phyloP scores from a whole-genome alignment of 1,284 basidiomycete genomes.

The Heterobasidion occidentale region DNA sequence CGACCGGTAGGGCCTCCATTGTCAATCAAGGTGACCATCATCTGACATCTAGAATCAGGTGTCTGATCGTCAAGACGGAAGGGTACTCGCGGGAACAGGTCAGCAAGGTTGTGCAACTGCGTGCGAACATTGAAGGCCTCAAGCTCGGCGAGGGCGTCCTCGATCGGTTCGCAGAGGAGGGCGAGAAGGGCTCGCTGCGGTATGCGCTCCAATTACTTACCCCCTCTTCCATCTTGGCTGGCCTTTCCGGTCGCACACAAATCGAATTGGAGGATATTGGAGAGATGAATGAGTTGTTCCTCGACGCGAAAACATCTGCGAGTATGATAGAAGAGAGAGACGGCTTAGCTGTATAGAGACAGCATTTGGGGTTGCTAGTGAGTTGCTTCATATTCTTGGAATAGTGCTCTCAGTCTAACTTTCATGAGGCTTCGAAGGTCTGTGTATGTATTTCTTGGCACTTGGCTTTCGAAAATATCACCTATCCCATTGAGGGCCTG shows the following conservation, averaged over 20 bases:
- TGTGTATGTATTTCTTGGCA: neutral
- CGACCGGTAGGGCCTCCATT: constrained; percentile 56
- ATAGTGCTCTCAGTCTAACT: too few species aligned
- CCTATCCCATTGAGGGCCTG: too few species aligned
- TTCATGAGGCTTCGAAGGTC: too few species aligned
- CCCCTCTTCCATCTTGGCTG: constrained; percentile 86
- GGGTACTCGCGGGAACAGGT: constrained; percentile 84
- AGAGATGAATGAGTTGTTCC: constrained; percentile 91
- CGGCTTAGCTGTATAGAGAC: neutral
- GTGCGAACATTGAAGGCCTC: constrained; percentile 84
- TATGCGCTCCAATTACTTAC: constrained; percentile 90
- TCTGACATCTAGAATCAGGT: constrained; percentile 34
- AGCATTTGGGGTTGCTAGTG: neutral
- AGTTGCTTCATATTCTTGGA: too few species aligned
- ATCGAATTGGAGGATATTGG: constrained; percentile 83
- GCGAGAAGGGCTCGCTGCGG: constrained; percentile 81
- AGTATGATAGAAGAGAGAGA: constrained; percentile 34
- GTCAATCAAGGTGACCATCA: neutral
- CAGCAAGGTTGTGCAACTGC: constrained; percentile 78
- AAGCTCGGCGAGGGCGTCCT: constrained; percentile 73
- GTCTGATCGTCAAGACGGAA: constrained; percentile 94
- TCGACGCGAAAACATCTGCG: constrained; percentile 85
- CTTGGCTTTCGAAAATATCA: neutral
- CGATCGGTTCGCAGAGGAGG: constrained; percentile 77
- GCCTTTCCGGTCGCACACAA: constrained; percentile 69